phyloP scores from a whole-genome alignment of 495 filamentous ascomycete species.

The Penicillium egyptiacum region DNA sequence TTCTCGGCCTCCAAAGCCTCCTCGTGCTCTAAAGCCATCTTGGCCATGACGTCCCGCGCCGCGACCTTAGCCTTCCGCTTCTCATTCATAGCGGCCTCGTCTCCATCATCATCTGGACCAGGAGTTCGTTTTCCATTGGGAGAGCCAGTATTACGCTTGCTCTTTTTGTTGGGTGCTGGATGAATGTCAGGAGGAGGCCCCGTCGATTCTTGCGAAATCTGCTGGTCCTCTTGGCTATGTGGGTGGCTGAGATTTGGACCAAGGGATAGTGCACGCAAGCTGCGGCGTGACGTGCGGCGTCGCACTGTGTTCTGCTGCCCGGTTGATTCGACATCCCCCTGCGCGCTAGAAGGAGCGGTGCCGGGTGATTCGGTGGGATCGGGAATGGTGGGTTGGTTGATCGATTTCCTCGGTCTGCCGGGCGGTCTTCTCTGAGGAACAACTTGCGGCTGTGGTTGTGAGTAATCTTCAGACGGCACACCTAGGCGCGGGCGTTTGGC shows the following conservation, averaged over 20 bases:
- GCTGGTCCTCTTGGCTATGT: not conserved
- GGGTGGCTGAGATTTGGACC: not conserved
- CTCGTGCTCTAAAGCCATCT: slow-evolving; percentile 45
- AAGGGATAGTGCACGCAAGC: slow-evolving; percentile 16
- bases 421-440: slow-evolving; percentile 20
- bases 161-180: slow-evolving; percentile 8
- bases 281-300: slow-evolving; percentile 19
- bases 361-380: slow-evolving; percentile 18
- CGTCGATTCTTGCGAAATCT: not conserved
- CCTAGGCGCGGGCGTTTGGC: slow-evolving; percentile 38
- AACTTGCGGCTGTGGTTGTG: not conserved
- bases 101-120: not conserved
- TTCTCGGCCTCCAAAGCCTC: slow-evolving; percentile 45
- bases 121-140: not conserved
- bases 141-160: slow-evolving; percentile 9
- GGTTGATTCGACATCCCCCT: slow-evolving; percentile 5
- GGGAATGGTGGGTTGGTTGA: slow-evolving; percentile 23
- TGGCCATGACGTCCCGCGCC: slow-evolving; percentile 39
- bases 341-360: not conserved
- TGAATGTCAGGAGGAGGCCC: not conserved
- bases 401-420: slow-evolving; percentile 39
- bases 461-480: slow-evolving; percentile 7
- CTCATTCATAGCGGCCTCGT: slow-evolving; percentile 20
- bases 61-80: slow-evolving; percentile 42
- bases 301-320: not conserved